Conservation (phyloP, 192 early-diverging fungal genomes). For the Phlyctochytrium arcticum region DNA sequence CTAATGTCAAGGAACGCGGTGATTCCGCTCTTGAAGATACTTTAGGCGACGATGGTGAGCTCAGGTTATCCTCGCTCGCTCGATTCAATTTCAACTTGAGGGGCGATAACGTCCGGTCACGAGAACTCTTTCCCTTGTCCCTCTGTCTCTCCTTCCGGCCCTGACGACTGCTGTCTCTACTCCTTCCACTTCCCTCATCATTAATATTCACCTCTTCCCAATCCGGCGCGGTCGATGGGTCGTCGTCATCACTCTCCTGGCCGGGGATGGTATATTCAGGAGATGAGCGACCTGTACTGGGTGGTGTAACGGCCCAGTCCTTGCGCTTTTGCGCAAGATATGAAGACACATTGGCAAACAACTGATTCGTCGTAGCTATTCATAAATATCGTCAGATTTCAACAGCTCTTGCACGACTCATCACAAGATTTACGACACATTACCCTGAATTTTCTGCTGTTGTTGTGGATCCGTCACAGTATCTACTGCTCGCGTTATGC, state of each 20-base stretch:
- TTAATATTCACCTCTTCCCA: slow-evolving; percentile 27
- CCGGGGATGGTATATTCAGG: not conserved
- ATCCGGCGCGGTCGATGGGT: no score
- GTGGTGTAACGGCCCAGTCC: slow-evolving; percentile 36
- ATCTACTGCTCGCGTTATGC: slow-evolving; percentile 11
- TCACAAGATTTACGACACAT: not conserved
- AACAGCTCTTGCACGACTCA: not conserved
- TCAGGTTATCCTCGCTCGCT: no score
- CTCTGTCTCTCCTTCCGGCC: no score
- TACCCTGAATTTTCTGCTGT: slow-evolving; percentile 23
- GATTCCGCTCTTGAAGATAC: no score
- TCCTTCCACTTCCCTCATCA: not conserved
- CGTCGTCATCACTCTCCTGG: not conserved
- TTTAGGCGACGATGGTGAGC: no score
- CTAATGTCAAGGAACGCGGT: no score
- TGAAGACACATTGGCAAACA: slow-evolving; percentile 32
- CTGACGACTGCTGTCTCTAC: not conserved
- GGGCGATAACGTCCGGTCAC: no score
- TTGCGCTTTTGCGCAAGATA: slow-evolving; percentile 27
- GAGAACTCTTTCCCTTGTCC: no score
- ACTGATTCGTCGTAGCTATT: slow-evolving; percentile 23
- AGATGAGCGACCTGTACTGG: not conserved
- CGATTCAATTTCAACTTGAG: no score
- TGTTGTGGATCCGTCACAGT: slow-evolving; percentile 13
- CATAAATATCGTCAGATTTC: not conserved